Evolutionary conservation across 129 eudicot species (phyloP), one percentile per base, ranked within the genome.

Genomic region (Centaurea solstitialis): DNA sequence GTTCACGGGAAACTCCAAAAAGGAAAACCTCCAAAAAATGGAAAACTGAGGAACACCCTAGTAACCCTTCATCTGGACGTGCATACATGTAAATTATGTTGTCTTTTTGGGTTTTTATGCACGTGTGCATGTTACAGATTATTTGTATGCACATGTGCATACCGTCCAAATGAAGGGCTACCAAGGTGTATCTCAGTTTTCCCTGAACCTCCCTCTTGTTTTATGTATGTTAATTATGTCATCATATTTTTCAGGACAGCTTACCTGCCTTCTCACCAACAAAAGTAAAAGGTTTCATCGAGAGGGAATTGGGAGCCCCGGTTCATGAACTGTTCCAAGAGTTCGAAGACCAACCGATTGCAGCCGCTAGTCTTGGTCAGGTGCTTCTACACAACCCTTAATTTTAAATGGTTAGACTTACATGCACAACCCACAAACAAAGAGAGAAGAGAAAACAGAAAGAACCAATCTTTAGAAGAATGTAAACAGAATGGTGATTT

Each of bases 351-450:
- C 84, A 76, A 39, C 99, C 99, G 11, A 91, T 95, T 77, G 99
- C 99, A 79, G 98, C 99, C 66, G 99, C 99, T 85, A 95, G 99
- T 87, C 99, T 95, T 87, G 98, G 99, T 82, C 99, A 95, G 98
- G 99, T 94, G 82, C 21, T 53, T 53, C 64, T 53, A 53, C 21
- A 17, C n/a, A 53, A 53, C 21, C 64, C 64, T 53, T 53, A 53
- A 7, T 53, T 53, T 53, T 17, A 2, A 15, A 53, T 53, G 22
- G 64, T 53, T 53, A 53, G 64, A 17, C n/a, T 53, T 53, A 53
- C 17, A 53, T 5, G 6, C 13, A 47, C 61, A 47, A 47, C 18
- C 61, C 61, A 47, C 61, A 47, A 47, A 47, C 5, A n/a, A 47
- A 13, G 61, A 47, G 61, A 47, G 61, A n/a, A 59, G 24, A 59